These are phyloP conservation scores for Chytriomyces hyalinus DNA, from an alignment of 192 early-diverging fungal genomes.

Conservation along the genomic window DNA sequence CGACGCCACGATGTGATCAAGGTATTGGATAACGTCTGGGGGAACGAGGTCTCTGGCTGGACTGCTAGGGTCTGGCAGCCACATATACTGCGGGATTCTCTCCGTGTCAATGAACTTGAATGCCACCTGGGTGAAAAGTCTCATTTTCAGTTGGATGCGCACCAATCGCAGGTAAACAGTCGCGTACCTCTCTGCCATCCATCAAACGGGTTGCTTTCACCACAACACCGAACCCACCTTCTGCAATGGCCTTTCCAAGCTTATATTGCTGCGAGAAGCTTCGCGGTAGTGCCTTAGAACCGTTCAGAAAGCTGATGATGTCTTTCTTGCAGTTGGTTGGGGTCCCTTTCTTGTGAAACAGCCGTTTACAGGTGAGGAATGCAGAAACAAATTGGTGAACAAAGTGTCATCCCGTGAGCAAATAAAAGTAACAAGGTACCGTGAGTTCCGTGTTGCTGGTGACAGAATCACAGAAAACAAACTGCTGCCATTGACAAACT, in stretches of 20 bases:
- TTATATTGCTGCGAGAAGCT: constrained; percentile 35
- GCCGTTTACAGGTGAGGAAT: not conserved
- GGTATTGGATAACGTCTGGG: constrained; percentile 50
- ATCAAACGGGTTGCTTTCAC: constrained; percentile 41
- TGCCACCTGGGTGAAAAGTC: constrained; percentile 44
- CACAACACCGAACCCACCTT: constrained; percentile 60
- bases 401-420: too few relatives aligned
- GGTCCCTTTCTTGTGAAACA: not conserved
- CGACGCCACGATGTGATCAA: constrained; percentile 49
- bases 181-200: constrained; percentile 34
- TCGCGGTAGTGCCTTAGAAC: constrained; percentile 15
- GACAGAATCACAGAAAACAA: too few relatives aligned
- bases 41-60: constrained; percentile 29
- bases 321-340: constrained; percentile 33
- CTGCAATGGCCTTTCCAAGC: constrained; percentile 48
- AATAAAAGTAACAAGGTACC: too few relatives aligned
- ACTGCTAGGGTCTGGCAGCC: constrained; percentile 33
- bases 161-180: not conserved
- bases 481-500: too few relatives aligned
- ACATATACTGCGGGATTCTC: constrained; percentile 48
- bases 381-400: too few relatives aligned
- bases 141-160: not conserved
- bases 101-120: constrained; percentile 53
- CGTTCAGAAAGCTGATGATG: constrained; percentile 40
- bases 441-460: too few relatives aligned